Conservation (phyloP, 306 rosid species). For the Sicyos edulis region DNA sequence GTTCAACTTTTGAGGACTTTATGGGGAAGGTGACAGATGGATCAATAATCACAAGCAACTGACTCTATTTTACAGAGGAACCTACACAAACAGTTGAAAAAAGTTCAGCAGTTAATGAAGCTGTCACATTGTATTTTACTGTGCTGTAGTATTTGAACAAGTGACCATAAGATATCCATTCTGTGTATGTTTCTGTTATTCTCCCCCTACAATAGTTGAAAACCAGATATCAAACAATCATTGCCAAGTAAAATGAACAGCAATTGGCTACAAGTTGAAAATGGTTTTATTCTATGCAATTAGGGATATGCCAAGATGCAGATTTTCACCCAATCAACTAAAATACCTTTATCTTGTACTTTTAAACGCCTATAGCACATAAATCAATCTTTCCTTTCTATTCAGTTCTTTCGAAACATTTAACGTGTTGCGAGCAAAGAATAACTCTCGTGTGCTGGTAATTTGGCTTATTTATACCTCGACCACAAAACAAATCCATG, state of each 20-base stretch:
- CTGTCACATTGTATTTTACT: conserved; percentile 36
- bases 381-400: neutral
- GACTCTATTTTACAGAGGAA: conserved; percentile 21
- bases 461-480: conserved; percentile 47
- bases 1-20: conserved; percentile 9
- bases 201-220: conserved; percentile 56
- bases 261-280: too few species aligned
- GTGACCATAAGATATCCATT: too few species aligned
- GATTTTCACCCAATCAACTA: neutral
- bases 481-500: conserved; percentile 84
- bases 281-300: too few species aligned
- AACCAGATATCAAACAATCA: conserved; percentile 15
- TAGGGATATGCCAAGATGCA: neutral
- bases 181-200: conserved; percentile 15
- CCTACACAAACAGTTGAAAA: conserved; percentile 23
- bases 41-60: too few species aligned
- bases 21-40: neutral
- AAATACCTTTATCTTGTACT: too few species aligned
- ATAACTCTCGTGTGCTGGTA: neutral
- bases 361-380: neutral
- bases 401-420: neutral
- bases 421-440: neutral
- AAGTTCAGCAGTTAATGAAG: conserved; percentile 22
- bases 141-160: conserved; percentile 34
- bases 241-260: too few species aligned